Evolutionary conservation across 306 rosid genomes (phyloP).

Genomic region (Comarum palustre): DNA sequence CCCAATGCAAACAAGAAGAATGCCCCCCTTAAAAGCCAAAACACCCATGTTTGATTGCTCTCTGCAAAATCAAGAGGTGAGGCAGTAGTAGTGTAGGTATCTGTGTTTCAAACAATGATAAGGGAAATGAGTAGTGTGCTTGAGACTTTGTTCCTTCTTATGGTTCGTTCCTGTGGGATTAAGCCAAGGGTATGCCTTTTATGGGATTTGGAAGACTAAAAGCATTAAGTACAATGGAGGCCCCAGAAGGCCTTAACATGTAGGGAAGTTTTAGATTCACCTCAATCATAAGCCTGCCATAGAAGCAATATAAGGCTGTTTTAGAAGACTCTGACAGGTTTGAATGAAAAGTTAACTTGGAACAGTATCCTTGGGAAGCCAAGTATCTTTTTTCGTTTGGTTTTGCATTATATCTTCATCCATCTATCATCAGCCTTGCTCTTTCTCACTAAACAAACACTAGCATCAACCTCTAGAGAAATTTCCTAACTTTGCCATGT

Average conservation of each 20-base stretch:
- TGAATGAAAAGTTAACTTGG: conserved; percentile 76
- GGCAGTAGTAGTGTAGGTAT: conserved; percentile 2
- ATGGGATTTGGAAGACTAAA: conserved; percentile 62
- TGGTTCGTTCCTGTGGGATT: conserved; percentile 44
- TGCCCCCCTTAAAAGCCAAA: conserved; percentile 42
- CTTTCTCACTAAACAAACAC: conserved; percentile 61
- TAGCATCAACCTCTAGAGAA: conserved; percentile 25
- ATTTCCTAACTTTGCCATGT: conserved; percentile 28
- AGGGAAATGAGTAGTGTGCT: conserved; percentile 22
- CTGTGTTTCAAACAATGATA: conserved; percentile 25
- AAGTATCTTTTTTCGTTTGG: conserved; percentile 65
- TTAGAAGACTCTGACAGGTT: conserved; percentile 76
- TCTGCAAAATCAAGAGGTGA: conserved; percentile 26
- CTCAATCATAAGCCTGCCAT: conserved; percentile 74
- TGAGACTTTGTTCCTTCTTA: conserved; percentile 25
- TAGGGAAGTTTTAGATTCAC: conserved; percentile 70
- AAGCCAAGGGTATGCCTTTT: conserved; percentile 43
- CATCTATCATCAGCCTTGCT: conserved; percentile 49
- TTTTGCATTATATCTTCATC: conserved; percentile 32
- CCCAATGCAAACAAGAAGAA: conserved; percentile 50
- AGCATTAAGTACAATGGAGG: conserved; percentile 53
- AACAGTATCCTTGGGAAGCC: conserved; percentile 83
- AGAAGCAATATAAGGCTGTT: conserved; percentile 80
- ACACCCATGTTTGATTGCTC: conserved; percentile 44
- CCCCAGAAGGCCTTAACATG: conserved; percentile 41